Base-by-base conservation (phyloP, 805 yeast genomes). In the Blastobotrys peoriensis region DNA sequence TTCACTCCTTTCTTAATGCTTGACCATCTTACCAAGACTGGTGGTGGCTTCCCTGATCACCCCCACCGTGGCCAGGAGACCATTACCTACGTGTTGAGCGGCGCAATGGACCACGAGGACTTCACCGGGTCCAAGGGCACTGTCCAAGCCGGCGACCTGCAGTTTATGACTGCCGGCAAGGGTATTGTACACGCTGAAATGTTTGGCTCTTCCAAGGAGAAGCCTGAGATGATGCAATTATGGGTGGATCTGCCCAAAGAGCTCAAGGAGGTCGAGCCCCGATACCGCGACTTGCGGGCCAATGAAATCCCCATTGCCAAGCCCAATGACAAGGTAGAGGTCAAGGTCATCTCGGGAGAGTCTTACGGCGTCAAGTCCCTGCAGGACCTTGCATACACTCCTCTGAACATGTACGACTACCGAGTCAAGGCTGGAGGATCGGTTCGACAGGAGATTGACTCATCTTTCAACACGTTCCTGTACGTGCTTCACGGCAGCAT, bases 81-180 rank as follows among this genome's bases (percentile, higher is more conserved):
- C n/a, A 75, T 85, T 45, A 82, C 91, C 0, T 73, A 80, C 48
- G 64, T 83, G 40, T 65, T 76, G 46, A 70, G 76, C 39, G 91
- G 91, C 33, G 76, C 74, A 52, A 66, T 84, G 63, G 83, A 86
- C 3, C 94, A 84, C 60, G 88, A 83, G 59, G 96, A 88, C 61
- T 86, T 87, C 65, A 84, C 94, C 2, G 95, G 95, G 1, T 68
- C 83, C n/a, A 72, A 75, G 43, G 96, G 95, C 45, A 70, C 85
- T 5, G 66, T 88, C 43, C 71, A 75, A 49, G 78, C 86, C 5
- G 96, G 95, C 46, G 96, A 87, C 61, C 68, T 88, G 53, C 96
- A 87, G 63, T 86, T 87, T 63, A 87, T 87, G 96, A 87, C 95
- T 21, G 95, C 96, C 3, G 96, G 95, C 48, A 75, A 74, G 55